phyloP scores from a whole-genome alignment of 495 filamentous ascomycete species.

The Aspergillus avenaceus region DNA sequence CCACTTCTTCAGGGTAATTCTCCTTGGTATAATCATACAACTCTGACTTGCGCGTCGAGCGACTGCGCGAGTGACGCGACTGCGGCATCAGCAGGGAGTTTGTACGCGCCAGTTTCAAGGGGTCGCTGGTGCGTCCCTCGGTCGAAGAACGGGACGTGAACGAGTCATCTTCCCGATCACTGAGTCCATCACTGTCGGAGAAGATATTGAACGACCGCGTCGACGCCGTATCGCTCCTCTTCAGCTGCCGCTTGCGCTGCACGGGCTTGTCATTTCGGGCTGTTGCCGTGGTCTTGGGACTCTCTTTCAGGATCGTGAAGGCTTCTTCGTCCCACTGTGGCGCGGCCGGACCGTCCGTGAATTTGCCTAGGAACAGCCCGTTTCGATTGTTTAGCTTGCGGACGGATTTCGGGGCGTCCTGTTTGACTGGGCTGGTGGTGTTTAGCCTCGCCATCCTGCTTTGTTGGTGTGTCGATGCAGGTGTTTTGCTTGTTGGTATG shows the following conservation, averaged over 20 bases:
- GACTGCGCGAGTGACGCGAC: slow-evolving; percentile 18
- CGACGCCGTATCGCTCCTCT: slow-evolving; percentile 13
- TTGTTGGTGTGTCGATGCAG: neutral
- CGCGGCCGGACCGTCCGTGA: slow-evolving; percentile 1
- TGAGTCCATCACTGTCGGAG: slow-evolving; percentile 22
- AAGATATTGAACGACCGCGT: slow-evolving; percentile 30
- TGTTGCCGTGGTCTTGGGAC: neutral
- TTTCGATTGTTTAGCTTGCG: slow-evolving; percentile 1
- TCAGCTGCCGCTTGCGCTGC: slow-evolving; percentile 6
- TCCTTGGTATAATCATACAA: slow-evolving; percentile 41
- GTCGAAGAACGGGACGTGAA: slow-evolving; percentile 6
- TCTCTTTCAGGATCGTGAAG: neutral
- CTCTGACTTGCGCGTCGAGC: slow-evolving; percentile 24
- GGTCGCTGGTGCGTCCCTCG: slow-evolving; percentile 23
- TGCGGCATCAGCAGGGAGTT: slow-evolving; percentile 35
- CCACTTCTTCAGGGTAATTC: slow-evolving; percentile 33
- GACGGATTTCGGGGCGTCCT: neutral
- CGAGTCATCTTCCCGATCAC: slow-evolving; percentile 13
- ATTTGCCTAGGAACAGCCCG: neutral
- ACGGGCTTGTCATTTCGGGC: slow-evolving; percentile 4
- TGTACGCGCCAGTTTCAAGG: slow-evolving; percentile 26
- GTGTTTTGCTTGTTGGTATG: neutral
- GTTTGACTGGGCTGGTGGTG: slow-evolving; percentile 10
- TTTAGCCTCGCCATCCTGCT: slow-evolving; percentile 22
- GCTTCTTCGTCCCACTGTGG: slow-evolving; percentile 2